Base-by-base conservation (phyloP, 1,284 basidiomycete genomes). In the Boletellus deceptivus region DNA sequence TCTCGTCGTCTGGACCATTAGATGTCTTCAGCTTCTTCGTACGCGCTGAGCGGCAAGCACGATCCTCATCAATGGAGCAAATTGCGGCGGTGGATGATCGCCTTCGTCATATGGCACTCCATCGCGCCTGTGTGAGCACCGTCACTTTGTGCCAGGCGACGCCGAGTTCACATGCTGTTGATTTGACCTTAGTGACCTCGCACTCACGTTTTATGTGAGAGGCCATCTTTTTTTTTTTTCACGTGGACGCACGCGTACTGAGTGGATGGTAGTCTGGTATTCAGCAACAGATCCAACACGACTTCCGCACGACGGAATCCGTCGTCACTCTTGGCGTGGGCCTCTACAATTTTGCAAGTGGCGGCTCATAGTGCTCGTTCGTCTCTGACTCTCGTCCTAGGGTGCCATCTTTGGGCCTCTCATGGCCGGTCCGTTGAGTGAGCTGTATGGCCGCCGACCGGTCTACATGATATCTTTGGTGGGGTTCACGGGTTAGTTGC, bases 151-250 rank as follows among this genome's bases (percentile, higher is more conserved):
- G 3, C 4, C 7, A 18, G 6, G 7, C 14, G 20, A 20, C 37
- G 2, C 4, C 10, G 33, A 22, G 11, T 24, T 37, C 50, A 55
- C 43, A 59, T 36, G 8, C 22, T n/a, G 0, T 18, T 44, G 40
- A 11, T 29, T 27, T 38, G 8, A 0, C 13, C 7, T 3, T 31
- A 68, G 63, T 16, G 63, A 65, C 20, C 49, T 65, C 31, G 29
- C 63, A 11, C 16, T 57, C 8, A 68, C 63, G 0, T 66, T 64
- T 34, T 68, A 68, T 52, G 63, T 68, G 47, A 58, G 59, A 14
- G 6, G 20, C 20, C 6, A 3, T 16, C 6, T 3, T 0, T 10
- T 11, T 42, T 17, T 3, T 0, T 10, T 11, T 42, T 17, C 6
- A 11, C 6, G n/a, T 4, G 3, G 36, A 27, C 17, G 22, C 3